Evolutionary conservation across 345 rosid species (phyloP).

Genomic region (Sonneratia caseolaris): DNA sequence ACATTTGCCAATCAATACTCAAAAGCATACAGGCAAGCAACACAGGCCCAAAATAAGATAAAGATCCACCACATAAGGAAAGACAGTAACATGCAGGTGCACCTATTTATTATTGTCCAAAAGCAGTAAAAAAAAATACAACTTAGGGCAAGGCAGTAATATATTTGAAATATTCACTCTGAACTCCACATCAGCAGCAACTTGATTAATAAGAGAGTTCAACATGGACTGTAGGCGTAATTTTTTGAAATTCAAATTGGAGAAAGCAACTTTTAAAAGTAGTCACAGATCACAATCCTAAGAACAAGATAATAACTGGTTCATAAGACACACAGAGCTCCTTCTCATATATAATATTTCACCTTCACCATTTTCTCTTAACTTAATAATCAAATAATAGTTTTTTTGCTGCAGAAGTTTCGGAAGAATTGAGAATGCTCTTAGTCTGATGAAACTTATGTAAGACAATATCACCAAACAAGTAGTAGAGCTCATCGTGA

Average conservation of each 20-base stretch:
- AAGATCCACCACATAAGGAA: too few species aligned
- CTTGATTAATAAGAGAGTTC: neutral
- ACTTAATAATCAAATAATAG: neutral
- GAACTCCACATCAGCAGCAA: too few species aligned
- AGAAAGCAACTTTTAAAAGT: too few species aligned
- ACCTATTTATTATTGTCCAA: neutral
- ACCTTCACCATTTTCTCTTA: too few species aligned
- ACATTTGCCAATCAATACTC: neutral
- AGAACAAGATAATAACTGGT: too few species aligned
- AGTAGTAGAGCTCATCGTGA: neutral
- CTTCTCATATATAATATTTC: neutral
- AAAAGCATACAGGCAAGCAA: neutral
- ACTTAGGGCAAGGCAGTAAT: too few species aligned
- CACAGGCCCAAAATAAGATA: neutral
- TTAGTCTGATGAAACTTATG: neutral
- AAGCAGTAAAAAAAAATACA: neutral
- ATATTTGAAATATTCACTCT: too few species aligned
- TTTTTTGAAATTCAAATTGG: too few species aligned
- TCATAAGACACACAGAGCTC: neutral
- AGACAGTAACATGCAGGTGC: too few species aligned
- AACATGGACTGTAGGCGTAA: too few species aligned
- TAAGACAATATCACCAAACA: neutral
- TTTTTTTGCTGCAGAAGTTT: neutral
- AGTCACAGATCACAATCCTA: too few species aligned
- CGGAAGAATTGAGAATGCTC: neutral